Evolutionary conservation across 352 stramenopile species (phyloP), one percentile per base, ranked within the genome.

Genomic region (Globisporangium sylvaticum): DNA sequence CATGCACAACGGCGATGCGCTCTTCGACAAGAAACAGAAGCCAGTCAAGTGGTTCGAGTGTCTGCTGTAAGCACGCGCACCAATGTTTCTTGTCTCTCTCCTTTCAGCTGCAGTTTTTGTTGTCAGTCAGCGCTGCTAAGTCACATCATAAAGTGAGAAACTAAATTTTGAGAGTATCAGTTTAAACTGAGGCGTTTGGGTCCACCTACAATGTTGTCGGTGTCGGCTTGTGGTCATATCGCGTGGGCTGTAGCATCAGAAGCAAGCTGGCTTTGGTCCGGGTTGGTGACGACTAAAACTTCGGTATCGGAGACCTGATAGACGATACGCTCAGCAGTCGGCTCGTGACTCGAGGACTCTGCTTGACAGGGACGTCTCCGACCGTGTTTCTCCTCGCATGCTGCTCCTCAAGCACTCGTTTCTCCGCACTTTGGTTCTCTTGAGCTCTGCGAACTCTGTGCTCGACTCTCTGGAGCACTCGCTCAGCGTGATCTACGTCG

Each of bases 1-100:
- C 3, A 86, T 90, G 65, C 83, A 77, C 55, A 74, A 87, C 59
- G 81, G 81, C 20, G 83, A 90, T 48, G 80, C 75, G 0, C 75
- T 81, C 46, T 83, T 83, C 34, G 72, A 76, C 48, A 66, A 71
- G 0, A 62, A 77, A 4, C 76, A 87, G 62, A 90, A 84, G 63
- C 83, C 83, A 0, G 57, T 86, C 15, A 90, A 90, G 61, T 92
- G 83, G 83, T 87, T 92, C 48, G 79, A 89, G 70, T 92, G 83
- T 50, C n/a, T 86, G 53, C 65, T 91, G 27, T 88, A 81, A 59
- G 70, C 20, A 80, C 53, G 8, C 67, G 4, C 39, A 4, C 69
- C n/a, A 73, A 76, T 25, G 76, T 76, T 37, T 88, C 79, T 0
- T 39, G 32, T 12, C 32, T 39, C 32, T 39, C 32, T 14, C 24